Evolutionary conservation across 306 rosid species (phyloP).

Genomic region (Cajanus cajan): DNA sequence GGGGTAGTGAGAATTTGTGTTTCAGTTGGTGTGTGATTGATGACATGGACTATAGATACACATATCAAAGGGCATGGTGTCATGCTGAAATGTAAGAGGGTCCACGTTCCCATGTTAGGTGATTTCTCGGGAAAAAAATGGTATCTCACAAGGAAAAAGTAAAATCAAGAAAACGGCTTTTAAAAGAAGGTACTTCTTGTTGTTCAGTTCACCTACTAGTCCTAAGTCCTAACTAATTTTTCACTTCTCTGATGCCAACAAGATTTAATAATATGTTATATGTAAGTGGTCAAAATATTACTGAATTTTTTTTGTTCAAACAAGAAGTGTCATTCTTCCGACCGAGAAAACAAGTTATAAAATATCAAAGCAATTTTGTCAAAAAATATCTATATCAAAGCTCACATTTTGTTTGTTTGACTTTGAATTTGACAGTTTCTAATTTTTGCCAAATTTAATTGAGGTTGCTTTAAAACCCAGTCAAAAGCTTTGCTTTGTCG

Average conservation of each 20-base stretch:
- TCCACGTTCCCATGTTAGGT: conserved; percentile 19
- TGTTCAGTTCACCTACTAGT: conserved; percentile 21
- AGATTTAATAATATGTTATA: not conserved
- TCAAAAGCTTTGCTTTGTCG: not conserved
- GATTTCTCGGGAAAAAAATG: conserved; percentile 8
- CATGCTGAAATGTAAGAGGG: not conserved
- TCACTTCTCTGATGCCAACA: no score
- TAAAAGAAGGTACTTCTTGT: not conserved
- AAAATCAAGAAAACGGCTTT: not conserved
- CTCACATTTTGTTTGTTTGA: not conserved
- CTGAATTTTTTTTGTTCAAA: not conserved
- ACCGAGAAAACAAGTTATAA: not conserved
- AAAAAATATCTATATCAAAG: not conserved
- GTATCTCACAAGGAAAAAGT: not conserved
- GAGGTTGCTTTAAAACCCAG: not conserved
- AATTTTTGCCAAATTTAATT: not conserved
- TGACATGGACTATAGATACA: conserved; percentile 1
- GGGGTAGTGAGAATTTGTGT: not conserved
- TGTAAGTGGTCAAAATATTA: not conserved
- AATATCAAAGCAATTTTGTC: not conserved
- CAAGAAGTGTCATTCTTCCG: not conserved
- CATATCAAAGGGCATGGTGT: not conserved
- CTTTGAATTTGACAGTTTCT: not conserved
- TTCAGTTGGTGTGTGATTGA: not conserved
- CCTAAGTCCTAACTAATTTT: not conserved